Evolutionary conservation across 257 asterid genomes (phyloP).

Genomic region (Voacanga thouarsii): DNA sequence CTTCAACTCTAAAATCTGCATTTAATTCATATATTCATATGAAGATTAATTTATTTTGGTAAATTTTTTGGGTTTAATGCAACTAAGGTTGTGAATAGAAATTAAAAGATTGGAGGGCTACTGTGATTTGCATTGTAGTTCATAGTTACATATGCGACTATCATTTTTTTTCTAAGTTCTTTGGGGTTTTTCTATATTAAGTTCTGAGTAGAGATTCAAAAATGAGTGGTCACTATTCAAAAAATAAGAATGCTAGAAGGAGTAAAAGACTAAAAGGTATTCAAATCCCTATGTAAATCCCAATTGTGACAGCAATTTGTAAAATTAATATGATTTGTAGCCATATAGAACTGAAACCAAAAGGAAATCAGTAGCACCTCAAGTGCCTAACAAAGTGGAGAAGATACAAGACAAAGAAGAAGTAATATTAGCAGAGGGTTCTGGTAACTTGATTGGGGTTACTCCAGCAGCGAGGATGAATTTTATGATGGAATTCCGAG

Average conservation of each 20-base stretch:
- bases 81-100: neutral
- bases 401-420: slow-evolving; percentile 12
- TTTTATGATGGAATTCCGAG: slow-evolving; percentile 81
- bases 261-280: too few species aligned
- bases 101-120: neutral
- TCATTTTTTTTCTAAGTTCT: neutral
- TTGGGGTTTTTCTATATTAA: neutral
- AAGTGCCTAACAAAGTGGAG: neutral
- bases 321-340: neutral
- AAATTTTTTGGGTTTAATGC: neutral
- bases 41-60: neutral
- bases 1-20: neutral
- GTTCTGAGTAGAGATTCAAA: neutral
- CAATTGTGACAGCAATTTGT: too few species aligned
- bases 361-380: slow-evolving; percentile 4
- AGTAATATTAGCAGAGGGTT: neutral
- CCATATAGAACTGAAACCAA: neutral
- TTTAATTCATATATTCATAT: neutral
- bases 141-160: neutral
- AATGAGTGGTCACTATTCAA: neutral
- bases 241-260: neutral
- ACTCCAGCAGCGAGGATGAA: slow-evolving; percentile 48
- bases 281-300: slow-evolving; percentile 24
- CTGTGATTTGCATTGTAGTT: neutral
- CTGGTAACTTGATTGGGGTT: slow-evolving; percentile 5